A percentile compares a stretch with the other conserved stretches of the same genome.
Evolutionary conservation across 1,139 yeast genomes (phyloP).

Genomic region (Hansenula anomala): DNA sequence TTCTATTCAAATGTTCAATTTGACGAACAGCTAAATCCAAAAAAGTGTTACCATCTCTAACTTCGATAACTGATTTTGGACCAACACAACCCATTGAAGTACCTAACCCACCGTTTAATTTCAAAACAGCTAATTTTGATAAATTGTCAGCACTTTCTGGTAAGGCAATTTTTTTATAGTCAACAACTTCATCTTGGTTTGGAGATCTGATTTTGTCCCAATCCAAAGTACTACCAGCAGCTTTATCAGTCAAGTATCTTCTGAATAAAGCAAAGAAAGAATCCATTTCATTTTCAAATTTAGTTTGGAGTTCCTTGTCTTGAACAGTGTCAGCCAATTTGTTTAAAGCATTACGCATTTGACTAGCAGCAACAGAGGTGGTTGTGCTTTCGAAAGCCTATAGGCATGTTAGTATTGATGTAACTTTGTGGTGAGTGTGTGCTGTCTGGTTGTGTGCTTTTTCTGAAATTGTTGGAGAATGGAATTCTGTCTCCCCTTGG

Average conservation of each 20-base stretch:
- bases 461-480: too few relatives aligned
- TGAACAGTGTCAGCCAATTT: slow-evolving; percentile 75
- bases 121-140: slow-evolving; percentile 86
- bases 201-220: slow-evolving; percentile 98
- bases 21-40: slow-evolving; percentile 94
- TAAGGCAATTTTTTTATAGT: slow-evolving; percentile 48
- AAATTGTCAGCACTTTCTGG: slow-evolving; percentile 46
- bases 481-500: too few relatives aligned
- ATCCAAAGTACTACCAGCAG: slow-evolving; percentile 76
- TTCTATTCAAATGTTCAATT: slow-evolving; percentile 91
- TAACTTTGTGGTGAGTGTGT: too few relatives aligned
- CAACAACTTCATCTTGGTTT: slow-evolving; percentile 79
- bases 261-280: slow-evolving; percentile 90
- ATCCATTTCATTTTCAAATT: slow-evolving; percentile 92
- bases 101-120: slow-evolving; percentile 96
- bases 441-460: background rate
- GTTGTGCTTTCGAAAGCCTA: slow-evolving; percentile 94
- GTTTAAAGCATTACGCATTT: slow-evolving; percentile 95
- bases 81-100: slow-evolving; percentile 99
- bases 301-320: slow-evolving; percentile 48
- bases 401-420: slow-evolving; percentile 1
- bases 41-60: slow-evolving; percentile 96
- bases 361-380: slow-evolving; percentile 94
- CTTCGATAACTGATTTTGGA: slow-evolving; percentile 96
- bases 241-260: slow-evolving; percentile 86